Percentiles rank a stretch among this genome's conserved stretches.
phyloP scores from a whole-genome alignment of 2,329 filamentous ascomycete genomes.

The Stromatinia cepivora region DNA sequence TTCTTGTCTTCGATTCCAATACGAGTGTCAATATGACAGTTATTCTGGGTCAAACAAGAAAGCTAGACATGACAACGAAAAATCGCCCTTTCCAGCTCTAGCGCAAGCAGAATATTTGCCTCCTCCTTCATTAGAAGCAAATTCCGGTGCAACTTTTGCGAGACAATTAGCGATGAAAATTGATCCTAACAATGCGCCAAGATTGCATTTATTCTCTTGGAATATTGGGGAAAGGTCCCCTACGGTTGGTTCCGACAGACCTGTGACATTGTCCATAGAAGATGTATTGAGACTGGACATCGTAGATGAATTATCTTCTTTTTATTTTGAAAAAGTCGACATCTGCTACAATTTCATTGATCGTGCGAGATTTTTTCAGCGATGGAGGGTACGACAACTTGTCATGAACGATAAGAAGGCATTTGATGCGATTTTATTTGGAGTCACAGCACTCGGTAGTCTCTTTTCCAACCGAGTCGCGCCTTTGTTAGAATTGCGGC shows the following conservation, averaged over 20 bases:
- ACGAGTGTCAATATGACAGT: slow-evolving; percentile 2
- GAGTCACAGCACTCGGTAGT: slow-evolving; percentile 41
- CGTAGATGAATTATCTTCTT: slow-evolving; percentile 29
- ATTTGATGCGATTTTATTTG: slow-evolving; percentile 42
- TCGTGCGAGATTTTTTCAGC: slow-evolving; percentile 7
- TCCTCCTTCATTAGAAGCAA: slow-evolving; percentile 4
- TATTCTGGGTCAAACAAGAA: neutral
- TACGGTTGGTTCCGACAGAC: too few relatives aligned
- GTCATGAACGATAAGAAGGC: slow-evolving; percentile 32
- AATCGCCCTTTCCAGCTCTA: neutral
- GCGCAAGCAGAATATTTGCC: neutral
- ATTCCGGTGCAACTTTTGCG: slow-evolving; percentile 9
- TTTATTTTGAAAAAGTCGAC: slow-evolving; percentile 32
- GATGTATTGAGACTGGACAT: neutral
- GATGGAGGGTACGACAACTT: slow-evolving; percentile 13
- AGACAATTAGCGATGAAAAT: slow-evolving; percentile 3
- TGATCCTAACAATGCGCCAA: slow-evolving; percentile 35
- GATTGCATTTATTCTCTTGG: slow-evolving; percentile 43
- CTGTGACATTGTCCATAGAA: neutral
- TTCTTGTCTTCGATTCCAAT: slow-evolving; percentile 9
- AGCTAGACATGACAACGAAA: neutral
- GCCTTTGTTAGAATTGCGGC: slow-evolving; percentile 36
- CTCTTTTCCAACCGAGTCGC: slow-evolving; percentile 37
- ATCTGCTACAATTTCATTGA: slow-evolving; percentile 19
- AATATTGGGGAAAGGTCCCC: slow-evolving; percentile 39